Conservation (phyloP, 2,329 filamentous ascomycete genomes). For the Cladobotryum mycophilum region DNA sequence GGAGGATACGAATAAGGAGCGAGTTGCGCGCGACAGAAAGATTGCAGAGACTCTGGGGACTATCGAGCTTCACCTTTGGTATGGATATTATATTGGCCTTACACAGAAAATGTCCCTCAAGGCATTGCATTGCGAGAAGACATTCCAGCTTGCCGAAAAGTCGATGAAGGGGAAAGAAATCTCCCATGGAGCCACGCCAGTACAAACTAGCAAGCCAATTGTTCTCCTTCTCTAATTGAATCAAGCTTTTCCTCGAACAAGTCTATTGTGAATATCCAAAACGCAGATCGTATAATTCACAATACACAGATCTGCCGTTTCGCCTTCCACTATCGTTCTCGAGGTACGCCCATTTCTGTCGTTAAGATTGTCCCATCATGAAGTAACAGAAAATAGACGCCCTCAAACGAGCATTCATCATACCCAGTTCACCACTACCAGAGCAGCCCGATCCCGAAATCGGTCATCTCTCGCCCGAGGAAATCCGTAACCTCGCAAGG, state of each 20-base stretch:
- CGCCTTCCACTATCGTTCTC: constrained; percentile 20
- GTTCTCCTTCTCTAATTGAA: too few relatives aligned
- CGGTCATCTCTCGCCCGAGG: constrained; percentile 9
- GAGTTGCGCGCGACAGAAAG: background rate
- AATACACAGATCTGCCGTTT: background rate
- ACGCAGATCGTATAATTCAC: background rate
- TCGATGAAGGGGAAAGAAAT: constrained; percentile 22
- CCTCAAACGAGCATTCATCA: constrained; percentile 17
- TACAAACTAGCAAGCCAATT: background rate
- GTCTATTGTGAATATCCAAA: background rate
- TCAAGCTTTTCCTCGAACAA: background rate
- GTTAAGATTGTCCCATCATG: background rate
- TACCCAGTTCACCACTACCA: constrained; percentile 14
- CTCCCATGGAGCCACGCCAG: constrained; percentile 18
- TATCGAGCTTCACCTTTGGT: constrained; percentile 7
- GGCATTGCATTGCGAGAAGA: background rate
- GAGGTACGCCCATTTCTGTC: constrained; percentile 9
- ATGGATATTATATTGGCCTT: accelerated
- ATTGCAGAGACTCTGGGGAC: constrained; percentile 12
- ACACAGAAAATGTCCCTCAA: too few relatives aligned
- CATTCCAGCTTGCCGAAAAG: constrained; percentile 16
- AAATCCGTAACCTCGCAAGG: constrained; percentile 17
- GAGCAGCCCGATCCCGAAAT: constrained; percentile 1
- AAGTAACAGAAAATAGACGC: constrained; percentile 13
- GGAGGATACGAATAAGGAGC: constrained; percentile 4